A percentile compares a stretch with the other conserved stretches of the same genome.
Conservation (phyloP, 1,139 yeast genomes). For the Lodderomyces jiufengensis region DNA sequence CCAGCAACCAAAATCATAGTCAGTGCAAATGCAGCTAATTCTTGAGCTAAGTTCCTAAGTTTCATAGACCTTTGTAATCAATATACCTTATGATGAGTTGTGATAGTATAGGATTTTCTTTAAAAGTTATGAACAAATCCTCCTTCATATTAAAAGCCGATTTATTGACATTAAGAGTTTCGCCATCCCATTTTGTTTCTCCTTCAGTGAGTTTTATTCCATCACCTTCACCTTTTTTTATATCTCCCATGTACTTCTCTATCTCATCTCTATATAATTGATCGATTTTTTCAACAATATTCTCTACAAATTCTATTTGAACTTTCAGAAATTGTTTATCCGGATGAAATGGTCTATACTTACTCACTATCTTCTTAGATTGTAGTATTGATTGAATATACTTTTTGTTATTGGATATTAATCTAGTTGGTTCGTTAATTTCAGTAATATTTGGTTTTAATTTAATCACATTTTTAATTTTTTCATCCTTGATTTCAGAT, state of each 20-base stretch:
- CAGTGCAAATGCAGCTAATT: no score
- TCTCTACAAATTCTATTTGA: slow-evolving; percentile 14
- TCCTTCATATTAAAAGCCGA: neutral
- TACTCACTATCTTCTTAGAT: neutral
- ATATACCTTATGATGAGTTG: slow-evolving; percentile 7
- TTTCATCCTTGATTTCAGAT: neutral
- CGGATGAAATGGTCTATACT: slow-evolving; percentile 7
- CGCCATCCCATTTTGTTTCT: slow-evolving; percentile 6
- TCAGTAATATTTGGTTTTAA: slow-evolving; percentile 5
- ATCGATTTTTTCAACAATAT: slow-evolving; percentile 13
- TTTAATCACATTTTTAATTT: slow-evolving; percentile 5
- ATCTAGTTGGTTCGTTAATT: slow-evolving; percentile 11
- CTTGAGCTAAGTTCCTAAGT: no score
- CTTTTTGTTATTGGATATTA: slow-evolving; percentile 13
- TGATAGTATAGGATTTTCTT: slow-evolving; percentile 9
- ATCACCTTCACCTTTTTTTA: slow-evolving; percentile 2
- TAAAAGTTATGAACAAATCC: slow-evolving; percentile 7
- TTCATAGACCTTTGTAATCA: slow-evolving; percentile 5
- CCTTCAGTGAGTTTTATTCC: slow-evolving; percentile 10
- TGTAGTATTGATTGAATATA: slow-evolving; percentile 6
- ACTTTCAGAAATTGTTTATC: slow-evolving; percentile 9
- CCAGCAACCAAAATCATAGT: no score
- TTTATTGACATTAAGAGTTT: slow-evolving; percentile 5
- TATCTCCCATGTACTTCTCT: slow-evolving; percentile 5
- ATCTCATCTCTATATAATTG: slow-evolving; percentile 14